phyloP scores from a whole-genome alignment of 164 flowering plant genomes.

The Vitis amurensis region DNA sequence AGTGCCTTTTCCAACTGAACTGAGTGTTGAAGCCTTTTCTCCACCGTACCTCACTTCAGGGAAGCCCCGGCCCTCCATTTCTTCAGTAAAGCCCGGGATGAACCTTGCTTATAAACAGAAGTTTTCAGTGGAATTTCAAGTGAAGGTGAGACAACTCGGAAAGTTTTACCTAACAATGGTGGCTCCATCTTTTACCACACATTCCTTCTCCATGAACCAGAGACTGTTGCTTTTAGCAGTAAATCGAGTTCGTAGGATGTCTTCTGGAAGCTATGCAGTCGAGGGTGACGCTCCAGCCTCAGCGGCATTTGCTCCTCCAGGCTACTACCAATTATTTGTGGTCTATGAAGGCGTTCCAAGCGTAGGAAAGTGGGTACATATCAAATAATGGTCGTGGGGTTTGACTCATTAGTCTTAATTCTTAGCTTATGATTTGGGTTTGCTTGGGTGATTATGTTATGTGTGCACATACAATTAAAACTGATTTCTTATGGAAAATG shows the following conservation, averaged over 20 bases:
- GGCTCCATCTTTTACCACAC: slow-evolving; percentile 66
- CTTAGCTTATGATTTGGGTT: too few relatives aligned
- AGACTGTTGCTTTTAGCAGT: slow-evolving; percentile 37
- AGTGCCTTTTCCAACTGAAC: slow-evolving; percentile 29
- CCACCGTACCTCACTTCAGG: slow-evolving; percentile 34
- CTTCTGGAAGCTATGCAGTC: slow-evolving; percentile 9
- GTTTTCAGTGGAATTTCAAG: slow-evolving; percentile 13
- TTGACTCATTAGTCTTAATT: too few relatives aligned
- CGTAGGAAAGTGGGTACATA: slow-evolving; percentile 47
- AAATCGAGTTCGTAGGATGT: not conserved
- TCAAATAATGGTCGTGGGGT: slow-evolving; percentile 4
- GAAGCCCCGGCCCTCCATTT: slow-evolving; percentile 19
- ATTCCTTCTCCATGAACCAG: slow-evolving; percentile 56
- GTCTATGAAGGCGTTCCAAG: slow-evolving; percentile 57
- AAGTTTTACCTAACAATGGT: slow-evolving; percentile 46
- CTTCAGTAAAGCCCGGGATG: not conserved
- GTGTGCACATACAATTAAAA: too few relatives aligned
- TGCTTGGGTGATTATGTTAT: too few relatives aligned
- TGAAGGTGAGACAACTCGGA: not conserved
- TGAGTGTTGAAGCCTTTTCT: slow-evolving; percentile 36
- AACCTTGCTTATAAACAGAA: slow-evolving; percentile 19
- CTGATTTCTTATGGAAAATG: too few relatives aligned
- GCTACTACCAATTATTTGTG: slow-evolving; percentile 56
- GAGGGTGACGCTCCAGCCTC: slow-evolving; percentile 31
- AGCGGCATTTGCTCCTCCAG: slow-evolving; percentile 48